Evolutionary conservation across 441 rosid species (phyloP).

Genomic region (California macrophylla): DNA sequence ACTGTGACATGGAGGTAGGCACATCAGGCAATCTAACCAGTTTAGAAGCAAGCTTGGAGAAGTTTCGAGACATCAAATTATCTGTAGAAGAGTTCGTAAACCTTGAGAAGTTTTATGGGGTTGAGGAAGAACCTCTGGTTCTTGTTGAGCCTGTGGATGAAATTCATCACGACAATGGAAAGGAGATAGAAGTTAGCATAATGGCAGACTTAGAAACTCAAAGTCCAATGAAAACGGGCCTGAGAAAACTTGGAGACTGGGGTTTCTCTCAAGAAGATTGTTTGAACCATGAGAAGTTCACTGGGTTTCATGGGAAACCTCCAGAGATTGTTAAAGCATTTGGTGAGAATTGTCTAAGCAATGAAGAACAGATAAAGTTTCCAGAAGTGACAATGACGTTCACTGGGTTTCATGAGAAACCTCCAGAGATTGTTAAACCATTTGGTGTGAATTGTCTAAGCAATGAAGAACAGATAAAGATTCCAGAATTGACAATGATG

Average conservation of each 20-base stretch:
- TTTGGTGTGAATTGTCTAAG: no score
- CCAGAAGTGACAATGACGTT: no score
- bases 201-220: not conserved
- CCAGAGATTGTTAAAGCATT: slow-evolving; percentile 15
- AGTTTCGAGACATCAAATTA: slow-evolving; percentile 19
- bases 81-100: slow-evolving; percentile 14
- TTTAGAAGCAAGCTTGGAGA: slow-evolving; percentile 25
- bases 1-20: slow-evolving; percentile 22
- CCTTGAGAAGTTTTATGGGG: slow-evolving; percentile 12
- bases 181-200: not conserved
- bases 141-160: not conserved
- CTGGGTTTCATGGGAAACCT: slow-evolving; percentile 26
- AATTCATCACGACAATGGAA: not conserved
- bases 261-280: not conserved
- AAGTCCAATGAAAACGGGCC: not conserved
- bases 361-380: slow-evolving; percentile 23
- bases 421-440: no score
- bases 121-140: slow-evolving; percentile 19
- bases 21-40: slow-evolving; percentile 11
- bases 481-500: not conserved
- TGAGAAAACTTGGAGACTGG: slow-evolving; percentile 15
- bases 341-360: slow-evolving; percentile 21
- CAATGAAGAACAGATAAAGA: no score
- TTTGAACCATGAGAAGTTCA: slow-evolving; percentile 19
- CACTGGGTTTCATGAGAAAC: no score